Percentiles rank a stretch among this genome's conserved stretches.
Evolutionary conservation across 305 asterid genomes (phyloP).

Genomic region (Solanum hybrid): DNA sequence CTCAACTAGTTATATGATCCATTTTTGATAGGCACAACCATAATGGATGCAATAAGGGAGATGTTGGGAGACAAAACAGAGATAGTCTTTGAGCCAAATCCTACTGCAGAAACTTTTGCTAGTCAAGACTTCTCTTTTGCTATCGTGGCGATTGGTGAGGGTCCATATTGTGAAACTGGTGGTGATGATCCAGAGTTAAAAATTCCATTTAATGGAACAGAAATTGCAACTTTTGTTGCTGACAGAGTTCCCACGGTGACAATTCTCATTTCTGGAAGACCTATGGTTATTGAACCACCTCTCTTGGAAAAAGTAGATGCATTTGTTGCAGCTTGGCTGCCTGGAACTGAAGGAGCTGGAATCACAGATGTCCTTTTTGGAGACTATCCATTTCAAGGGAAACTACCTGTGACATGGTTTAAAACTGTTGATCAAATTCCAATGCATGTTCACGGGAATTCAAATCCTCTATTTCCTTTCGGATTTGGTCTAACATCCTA

Average conservation of each 20-base stretch:
- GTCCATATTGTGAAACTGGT: conserved; percentile 56
- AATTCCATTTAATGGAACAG: conserved; percentile 51
- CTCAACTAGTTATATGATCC: neutral
- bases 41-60: conserved; percentile 69
- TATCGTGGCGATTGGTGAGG: conserved; percentile 67
- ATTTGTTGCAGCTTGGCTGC: conserved; percentile 78
- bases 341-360: conserved; percentile 75
- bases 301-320: conserved; percentile 53
- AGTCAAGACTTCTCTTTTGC: conserved; percentile 44
- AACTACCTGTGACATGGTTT: conserved; percentile 66
- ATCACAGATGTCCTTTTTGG: conserved; percentile 65
- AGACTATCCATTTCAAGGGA: conserved; percentile 60
- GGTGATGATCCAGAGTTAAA: conserved; percentile 55
- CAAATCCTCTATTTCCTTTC: conserved; percentile 61
- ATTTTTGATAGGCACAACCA: conserved; percentile 48
- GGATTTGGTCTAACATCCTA: conserved; percentile 47
- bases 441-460: conserved; percentile 40
- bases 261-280: conserved; percentile 68
- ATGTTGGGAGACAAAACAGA: conserved; percentile 43
- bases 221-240: conserved; percentile 36
- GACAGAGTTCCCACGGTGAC: conserved; percentile 48
- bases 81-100: conserved; percentile 45
- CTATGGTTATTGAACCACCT: conserved; percentile 46
- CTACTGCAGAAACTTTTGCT: conserved; percentile 32
- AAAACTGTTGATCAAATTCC: conserved; percentile 60